phyloP scores from a whole-genome alignment of 2,329 filamentous ascomycete species.

The Colletotrichum viniferum region DNA sequence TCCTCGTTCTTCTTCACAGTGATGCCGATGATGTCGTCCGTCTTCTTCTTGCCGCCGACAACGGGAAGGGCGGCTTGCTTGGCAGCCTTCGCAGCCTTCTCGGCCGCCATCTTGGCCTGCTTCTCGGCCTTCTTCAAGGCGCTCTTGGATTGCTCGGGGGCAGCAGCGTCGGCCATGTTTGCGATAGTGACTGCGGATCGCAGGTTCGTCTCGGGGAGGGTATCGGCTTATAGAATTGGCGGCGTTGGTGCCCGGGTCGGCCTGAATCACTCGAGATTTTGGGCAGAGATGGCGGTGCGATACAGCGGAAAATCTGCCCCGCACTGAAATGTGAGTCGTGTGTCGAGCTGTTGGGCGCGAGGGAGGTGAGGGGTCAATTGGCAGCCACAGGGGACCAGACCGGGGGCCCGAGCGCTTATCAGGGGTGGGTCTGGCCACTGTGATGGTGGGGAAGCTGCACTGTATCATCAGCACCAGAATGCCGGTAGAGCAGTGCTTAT shows the following conservation, averaged over 20 bases:
- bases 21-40: constrained; percentile 81
- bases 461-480: rapidly evolving
- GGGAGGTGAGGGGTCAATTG: constrained; percentile 21
- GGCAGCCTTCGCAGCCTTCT: constrained; percentile 66
- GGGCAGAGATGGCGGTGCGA: constrained; percentile 18
- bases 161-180: constrained; percentile 25
- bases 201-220: constrained; percentile 5
- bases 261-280: constrained; percentile 21
- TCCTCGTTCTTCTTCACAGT: constrained; percentile 84
- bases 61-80: constrained; percentile 59
- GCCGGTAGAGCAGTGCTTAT: not conserved
- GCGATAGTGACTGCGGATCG: constrained; percentile 8
- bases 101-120: constrained; percentile 63
- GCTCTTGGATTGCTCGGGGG: constrained; percentile 58
- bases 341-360: constrained; percentile 12
- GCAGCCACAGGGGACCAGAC: constrained; percentile 3
- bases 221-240: constrained; percentile 5
- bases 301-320: constrained; percentile 20
- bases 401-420: not conserved
- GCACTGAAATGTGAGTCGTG: constrained; percentile 21
- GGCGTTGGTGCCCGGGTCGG: constrained; percentile 14
- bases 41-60: constrained; percentile 62
- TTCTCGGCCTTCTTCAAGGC: constrained; percentile 71
- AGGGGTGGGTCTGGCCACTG: not conserved
- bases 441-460: not conserved